Evolutionary conservation across 2,329 filamentous ascomycete species (phyloP).

Genomic region (Sporothrix globosa): DNA sequence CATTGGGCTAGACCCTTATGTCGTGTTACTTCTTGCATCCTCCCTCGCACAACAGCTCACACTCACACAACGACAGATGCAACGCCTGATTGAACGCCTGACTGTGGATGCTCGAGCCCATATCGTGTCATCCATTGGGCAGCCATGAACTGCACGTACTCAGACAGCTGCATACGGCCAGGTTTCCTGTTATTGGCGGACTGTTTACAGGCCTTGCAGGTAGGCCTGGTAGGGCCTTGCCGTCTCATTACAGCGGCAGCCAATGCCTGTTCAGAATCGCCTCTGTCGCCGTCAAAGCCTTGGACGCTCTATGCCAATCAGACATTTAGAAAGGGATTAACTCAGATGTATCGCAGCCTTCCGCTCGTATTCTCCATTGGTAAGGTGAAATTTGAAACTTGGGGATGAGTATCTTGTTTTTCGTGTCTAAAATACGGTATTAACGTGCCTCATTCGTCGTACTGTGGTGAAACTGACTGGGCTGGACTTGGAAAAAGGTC

Average conservation of each 20-base stretch:
- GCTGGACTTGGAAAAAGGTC: not conserved
- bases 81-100: conserved; percentile 7
- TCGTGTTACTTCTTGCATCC: not conserved
- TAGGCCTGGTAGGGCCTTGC: conserved; percentile 1
- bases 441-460: not conserved
- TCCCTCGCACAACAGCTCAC: not conserved
- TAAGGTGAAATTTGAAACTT: not conserved
- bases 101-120: not conserved
- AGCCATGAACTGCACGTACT: not conserved
- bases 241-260: conserved; percentile 11
- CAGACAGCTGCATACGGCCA: not conserved
- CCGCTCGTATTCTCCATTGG: no score
- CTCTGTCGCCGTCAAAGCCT: not conserved
- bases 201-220: conserved; percentile 8
- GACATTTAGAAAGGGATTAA: not conserved
- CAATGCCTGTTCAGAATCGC: conserved; percentile 21
- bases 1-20: not conserved
- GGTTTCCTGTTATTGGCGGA: conserved; percentile 20
- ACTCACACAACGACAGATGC: not conserved
- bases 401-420: not conserved
- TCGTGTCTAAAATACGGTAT: not conserved
- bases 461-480: not conserved
- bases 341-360: not conserved
- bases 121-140: not conserved
- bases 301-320: conserved; percentile 18